Percentiles rank a stretch among this genome's conserved stretches.
Conservation (phyloP, 2,329 filamentous ascomycete species). For the Colletotrichum sp. region DNA sequence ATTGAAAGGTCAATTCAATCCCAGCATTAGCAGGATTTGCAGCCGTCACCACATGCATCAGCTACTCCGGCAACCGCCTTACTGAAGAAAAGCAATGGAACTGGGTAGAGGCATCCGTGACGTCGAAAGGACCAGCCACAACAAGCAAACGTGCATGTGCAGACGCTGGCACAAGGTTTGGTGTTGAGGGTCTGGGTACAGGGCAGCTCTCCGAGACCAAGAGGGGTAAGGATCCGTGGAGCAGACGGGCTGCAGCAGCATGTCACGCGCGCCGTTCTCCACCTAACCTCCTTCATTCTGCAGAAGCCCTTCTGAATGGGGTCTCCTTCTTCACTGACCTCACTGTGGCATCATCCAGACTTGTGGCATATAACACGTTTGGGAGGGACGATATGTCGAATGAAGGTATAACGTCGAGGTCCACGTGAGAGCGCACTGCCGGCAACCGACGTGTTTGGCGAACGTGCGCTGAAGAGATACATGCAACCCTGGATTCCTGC, state of each 20-base stretch:
- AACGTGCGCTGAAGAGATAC: not conserved
- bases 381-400: not conserved
- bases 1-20: not conserved
- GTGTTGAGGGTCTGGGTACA: conserved; percentile 10
- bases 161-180: conserved; percentile 16
- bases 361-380: not conserved
- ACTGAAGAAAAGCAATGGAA: not conserved
- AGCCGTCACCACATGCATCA: not conserved
- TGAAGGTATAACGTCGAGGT: not conserved
- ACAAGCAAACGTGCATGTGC: not conserved
- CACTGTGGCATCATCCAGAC: conserved; percentile 15
- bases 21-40: not conserved
- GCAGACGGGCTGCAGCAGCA: conserved; percentile 5
- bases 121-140: not conserved
- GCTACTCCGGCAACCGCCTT: not conserved
- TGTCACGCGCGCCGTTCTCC: conserved; percentile 11
- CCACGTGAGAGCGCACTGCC: conserved; percentile 1
- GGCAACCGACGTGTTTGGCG: conserved; percentile 4
- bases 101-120: not conserved
- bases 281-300: not conserved
- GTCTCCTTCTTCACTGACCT: conserved; percentile 8
- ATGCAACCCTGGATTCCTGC: not conserved
- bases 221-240: conserved; percentile 17
- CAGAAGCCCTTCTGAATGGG: not conserved
- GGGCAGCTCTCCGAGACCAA: conserved; percentile 15